Evolutionary conservation across 2,329 filamentous ascomycete species (phyloP), one percentile per base, ranked within the genome.

Genomic region (Hypoxylon sp.): DNA sequence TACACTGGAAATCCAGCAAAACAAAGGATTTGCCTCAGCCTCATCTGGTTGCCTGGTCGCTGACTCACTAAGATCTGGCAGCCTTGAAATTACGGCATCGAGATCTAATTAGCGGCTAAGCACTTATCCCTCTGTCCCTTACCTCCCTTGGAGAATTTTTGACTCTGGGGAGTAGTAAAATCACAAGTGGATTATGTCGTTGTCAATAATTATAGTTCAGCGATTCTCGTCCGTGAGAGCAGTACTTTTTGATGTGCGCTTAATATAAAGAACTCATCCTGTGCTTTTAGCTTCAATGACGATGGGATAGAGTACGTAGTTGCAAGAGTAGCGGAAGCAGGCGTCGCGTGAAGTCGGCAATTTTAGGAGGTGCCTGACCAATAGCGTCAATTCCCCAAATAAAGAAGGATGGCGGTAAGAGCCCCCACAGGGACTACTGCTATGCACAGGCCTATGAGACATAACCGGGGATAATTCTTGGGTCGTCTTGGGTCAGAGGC

Each of bases 401-500:
- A 64, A 61, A 64, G 50, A 50, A 54, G 37, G 51, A 48, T 59
- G 50, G 37, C 25, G 68, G 65, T 65, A 61, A 65, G 46, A 10
- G n/a, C 64, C 62, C 61, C 60, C 53, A 58, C 42, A 27, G 25
- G n/a, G 31, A 54, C 48, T 46, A 40, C 50, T 49, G 53, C 55
- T 20, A 27, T 20, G 20, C 35, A 51, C 46, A 61, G 37, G 53
- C 68, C 68, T 70, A 68, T 70, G 64, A 65, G 50, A 65, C 61
- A 58, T 33, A 55, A 56, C 42, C 46, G 55, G 40, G 50, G 53
- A 22, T 35, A 44, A 55, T 64, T 59, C 50, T 58, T 35, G 61
- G 33, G 25, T 54, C 59, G 61, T 61, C 54, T 61, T 70, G 67
- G 67, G 67, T 65, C 58, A 58, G 68, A 55, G 68, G 68, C 68